These are phyloP conservation scores for Clonostachys solani DNA, from an alignment of 2,329 filamentous ascomycete species.

Conservation along the genomic window DNA sequence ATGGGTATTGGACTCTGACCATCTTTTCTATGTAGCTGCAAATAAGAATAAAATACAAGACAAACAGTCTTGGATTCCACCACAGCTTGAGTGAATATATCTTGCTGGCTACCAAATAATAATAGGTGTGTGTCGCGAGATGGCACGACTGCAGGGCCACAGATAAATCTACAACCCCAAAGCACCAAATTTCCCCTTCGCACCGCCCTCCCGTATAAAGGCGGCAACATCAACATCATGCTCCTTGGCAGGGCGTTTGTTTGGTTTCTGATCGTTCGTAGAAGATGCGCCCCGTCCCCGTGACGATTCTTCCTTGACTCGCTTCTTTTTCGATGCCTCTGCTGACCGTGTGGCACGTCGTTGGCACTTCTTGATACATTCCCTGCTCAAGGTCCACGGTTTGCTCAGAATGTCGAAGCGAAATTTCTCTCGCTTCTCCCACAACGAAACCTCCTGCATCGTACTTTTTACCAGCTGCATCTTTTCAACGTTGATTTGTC, in stretches of 20 bases:
- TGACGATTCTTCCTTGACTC: background rate
- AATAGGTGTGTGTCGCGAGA: too few relatives aligned
- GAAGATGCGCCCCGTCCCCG: background rate
- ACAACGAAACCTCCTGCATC: slow-evolving; percentile 52
- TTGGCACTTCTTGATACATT: slow-evolving; percentile 41
- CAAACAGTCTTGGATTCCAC: too few relatives aligned
- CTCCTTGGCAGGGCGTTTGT: too few relatives aligned
- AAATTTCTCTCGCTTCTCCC: slow-evolving; percentile 50
- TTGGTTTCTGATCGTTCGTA: background rate
- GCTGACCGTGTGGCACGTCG: too few relatives aligned
- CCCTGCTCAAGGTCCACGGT: slow-evolving; percentile 50
- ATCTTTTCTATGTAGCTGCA: too few relatives aligned
- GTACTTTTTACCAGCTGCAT: slow-evolving; percentile 44
- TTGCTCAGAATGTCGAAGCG: slow-evolving; percentile 40
- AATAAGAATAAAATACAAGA: too few relatives aligned
- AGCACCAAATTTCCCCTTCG: slow-evolving; percentile 23
- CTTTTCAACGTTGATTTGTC: slow-evolving; percentile 49
- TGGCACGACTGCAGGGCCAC: background rate
- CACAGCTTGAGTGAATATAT: too few relatives aligned
- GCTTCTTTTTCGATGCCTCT: background rate
- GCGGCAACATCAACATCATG: too few relatives aligned
- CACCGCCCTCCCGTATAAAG: background rate
- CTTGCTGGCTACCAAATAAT: too few relatives aligned
- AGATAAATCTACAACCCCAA: slow-evolving; percentile 20
- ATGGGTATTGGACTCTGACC: too few relatives aligned